These are phyloP conservation scores for Fusarium sp. DNA, from an alignment of 2,329 filamentous ascomycete species.

Conservation along the genomic window DNA sequence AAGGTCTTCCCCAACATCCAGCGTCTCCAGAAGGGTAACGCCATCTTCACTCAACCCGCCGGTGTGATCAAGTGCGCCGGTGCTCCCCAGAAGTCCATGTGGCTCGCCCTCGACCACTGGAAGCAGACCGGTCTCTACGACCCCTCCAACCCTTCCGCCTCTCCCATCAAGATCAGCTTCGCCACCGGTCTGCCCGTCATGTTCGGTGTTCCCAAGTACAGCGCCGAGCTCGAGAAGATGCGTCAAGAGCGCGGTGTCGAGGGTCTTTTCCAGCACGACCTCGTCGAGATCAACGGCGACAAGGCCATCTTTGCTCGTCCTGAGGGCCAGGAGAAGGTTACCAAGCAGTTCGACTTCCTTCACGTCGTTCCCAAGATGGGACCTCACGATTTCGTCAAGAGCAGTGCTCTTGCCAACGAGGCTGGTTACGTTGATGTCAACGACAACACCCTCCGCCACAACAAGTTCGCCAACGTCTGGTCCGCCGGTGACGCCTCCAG, in stretches of 20 bases:
- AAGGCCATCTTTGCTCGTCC: constrained; percentile 62
- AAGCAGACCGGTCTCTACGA: constrained; percentile 65
- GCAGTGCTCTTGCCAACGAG: constrained; percentile 65
- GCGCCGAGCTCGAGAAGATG: constrained; percentile 63
- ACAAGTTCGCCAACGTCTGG: constrained; percentile 68
- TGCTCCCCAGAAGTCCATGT: constrained; percentile 72
- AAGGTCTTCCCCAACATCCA: constrained; percentile 64
- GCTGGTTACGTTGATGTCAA: constrained; percentile 70
- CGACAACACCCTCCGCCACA: constrained; percentile 64
- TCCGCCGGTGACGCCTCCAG: constrained; percentile 70
- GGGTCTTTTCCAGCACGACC: constrained; percentile 69
- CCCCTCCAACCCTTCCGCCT: constrained; percentile 52
- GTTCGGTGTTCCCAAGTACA: constrained; percentile 73
- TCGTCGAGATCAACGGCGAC: constrained; percentile 65
- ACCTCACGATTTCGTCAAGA: constrained; percentile 65
- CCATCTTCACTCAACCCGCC: constrained; percentile 70
- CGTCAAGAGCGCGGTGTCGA: constrained; percentile 67
- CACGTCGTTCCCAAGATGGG: constrained; percentile 71
- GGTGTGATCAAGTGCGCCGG: constrained; percentile 71
- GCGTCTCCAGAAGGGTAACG: constrained; percentile 61
- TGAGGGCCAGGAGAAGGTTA: constrained; percentile 58
- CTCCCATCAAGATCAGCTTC: constrained; percentile 64
- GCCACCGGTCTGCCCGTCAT: constrained; percentile 67
- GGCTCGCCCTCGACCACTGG: constrained; percentile 71
- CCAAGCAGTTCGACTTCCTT: constrained; percentile 64